Conservation (phyloP, 495 filamentous ascomycete species). For the Trichoderma orchidacearum region DNA sequence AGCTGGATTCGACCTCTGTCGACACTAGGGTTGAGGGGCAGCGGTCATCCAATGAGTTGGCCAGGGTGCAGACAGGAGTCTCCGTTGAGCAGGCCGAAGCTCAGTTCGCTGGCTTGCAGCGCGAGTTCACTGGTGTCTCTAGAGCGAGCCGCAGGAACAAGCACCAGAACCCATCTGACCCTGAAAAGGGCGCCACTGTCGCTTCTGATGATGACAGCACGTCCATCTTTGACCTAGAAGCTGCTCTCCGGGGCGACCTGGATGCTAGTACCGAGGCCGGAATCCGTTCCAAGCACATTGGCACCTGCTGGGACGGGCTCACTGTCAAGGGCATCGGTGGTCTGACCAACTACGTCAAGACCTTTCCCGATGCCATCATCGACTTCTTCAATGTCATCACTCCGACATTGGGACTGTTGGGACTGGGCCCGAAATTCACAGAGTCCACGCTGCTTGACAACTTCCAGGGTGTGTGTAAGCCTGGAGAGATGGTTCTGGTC, state of each 20-base stretch:
- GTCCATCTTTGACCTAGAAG: constrained; percentile 56
- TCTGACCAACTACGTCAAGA: constrained; percentile 62
- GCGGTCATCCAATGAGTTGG: not conserved
- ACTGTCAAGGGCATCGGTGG: constrained; percentile 70
- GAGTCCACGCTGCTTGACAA: constrained; percentile 50
- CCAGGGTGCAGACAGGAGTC: constrained; percentile 26
- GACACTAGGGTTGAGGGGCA: not conserved
- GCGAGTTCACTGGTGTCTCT: constrained; percentile 56
- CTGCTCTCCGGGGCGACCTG: constrained; percentile 51
- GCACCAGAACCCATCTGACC: constrained; percentile 17
- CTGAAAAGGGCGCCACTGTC: constrained; percentile 33
- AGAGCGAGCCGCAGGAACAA: constrained; percentile 32
- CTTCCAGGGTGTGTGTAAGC: constrained; percentile 42
- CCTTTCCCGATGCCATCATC: constrained; percentile 69
- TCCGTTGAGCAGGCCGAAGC: constrained; percentile 61
- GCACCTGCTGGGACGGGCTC: constrained; percentile 67
- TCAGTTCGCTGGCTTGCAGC: constrained; percentile 63
- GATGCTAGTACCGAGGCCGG: constrained; percentile 59
- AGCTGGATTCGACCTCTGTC: not conserved
- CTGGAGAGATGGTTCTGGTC: constrained; percentile 86
- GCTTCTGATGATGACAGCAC: constrained; percentile 35
- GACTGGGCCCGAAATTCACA: constrained; percentile 43
- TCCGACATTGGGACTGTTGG: constrained; percentile 42
- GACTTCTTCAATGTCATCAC: constrained; percentile 61
- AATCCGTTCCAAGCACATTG: constrained; percentile 66